Conservation (phyloP, 176 grass and related monocot genomes). For the Oryza nivara region DNA sequence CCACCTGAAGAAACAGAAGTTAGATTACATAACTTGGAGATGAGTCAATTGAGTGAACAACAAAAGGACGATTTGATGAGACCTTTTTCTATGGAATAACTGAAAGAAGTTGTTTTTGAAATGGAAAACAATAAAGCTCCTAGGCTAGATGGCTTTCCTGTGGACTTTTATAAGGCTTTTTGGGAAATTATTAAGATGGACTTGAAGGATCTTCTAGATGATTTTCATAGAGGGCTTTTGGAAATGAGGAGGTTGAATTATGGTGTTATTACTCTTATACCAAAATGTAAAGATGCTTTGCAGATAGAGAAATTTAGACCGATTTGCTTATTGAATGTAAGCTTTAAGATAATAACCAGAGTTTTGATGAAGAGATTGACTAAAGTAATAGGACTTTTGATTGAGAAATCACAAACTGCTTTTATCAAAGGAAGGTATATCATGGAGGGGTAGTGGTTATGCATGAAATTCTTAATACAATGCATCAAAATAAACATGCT, state of each 20-base stretch:
- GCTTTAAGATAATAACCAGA: not conserved
- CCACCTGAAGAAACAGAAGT: not conserved
- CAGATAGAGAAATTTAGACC: not conserved
- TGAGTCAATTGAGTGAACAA: not conserved
- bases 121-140: not conserved
- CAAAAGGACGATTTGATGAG: rapidly evolving
- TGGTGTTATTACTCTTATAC: not conserved
- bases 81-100: not conserved
- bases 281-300: not conserved
- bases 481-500: not conserved
- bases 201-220: not conserved
- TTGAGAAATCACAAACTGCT: not conserved
- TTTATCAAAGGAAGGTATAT: not conserved
- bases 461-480: not conserved
- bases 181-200: too few species aligned
- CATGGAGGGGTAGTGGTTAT: not conserved
- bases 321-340: not conserved
- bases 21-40: not conserved
- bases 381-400: rapidly evolving
- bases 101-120: rapidly evolving
- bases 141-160: not conserved
- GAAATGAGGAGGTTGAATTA: not conserved
- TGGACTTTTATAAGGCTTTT: not conserved
- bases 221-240: rapidly evolving
- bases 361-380: not conserved